A percentile compares a stretch with the other conserved stretches of the same genome.
Evolutionary conservation across 768 basidiomycete genomes (phyloP).

Genomic region (Boletus edulis): DNA sequence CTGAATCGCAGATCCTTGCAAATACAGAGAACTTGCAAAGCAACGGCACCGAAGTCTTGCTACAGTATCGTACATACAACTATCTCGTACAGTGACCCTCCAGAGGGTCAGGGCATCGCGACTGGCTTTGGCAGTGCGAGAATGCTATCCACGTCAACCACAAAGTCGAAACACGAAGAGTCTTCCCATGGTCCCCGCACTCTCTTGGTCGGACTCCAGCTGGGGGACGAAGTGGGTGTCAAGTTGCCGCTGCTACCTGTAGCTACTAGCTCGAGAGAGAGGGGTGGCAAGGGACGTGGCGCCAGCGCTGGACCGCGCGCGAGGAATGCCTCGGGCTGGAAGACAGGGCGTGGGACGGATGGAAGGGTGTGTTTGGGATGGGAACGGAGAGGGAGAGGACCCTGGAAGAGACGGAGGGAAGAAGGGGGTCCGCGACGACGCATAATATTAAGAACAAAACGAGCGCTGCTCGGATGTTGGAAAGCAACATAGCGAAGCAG

Average conservation of each 20-base stretch:
- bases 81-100: too few relatives aligned
- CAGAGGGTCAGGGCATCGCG: constrained; percentile 17
- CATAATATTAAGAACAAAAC: constrained; percentile 36
- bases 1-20: constrained; percentile 11
- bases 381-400: constrained; percentile 61
- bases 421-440: constrained; percentile 67
- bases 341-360: constrained; percentile 56
- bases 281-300: constrained; percentile 24
- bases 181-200: constrained; percentile 61
- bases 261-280: constrained; percentile 20
- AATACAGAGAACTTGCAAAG: not conserved
- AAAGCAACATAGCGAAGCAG: too few relatives aligned
- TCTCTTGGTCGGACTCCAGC: constrained; percentile 16
- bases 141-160: constrained; percentile 46
- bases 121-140: constrained; percentile 47
- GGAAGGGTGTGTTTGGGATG: constrained; percentile 65
- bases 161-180: constrained; percentile 41
- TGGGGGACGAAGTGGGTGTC: constrained; percentile 17
- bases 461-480: not conserved
- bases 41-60: too few relatives aligned
- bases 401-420: constrained; percentile 57
- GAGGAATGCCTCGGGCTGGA: constrained; percentile 34
- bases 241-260: constrained; percentile 7
- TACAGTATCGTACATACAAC: too few relatives aligned
- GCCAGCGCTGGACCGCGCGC: constrained; percentile 19